A percentile compares a stretch with the other conserved stretches of the same genome.
phyloP scores from a whole-genome alignment of 2,329 filamentous ascomycete species.

The Fusarium sp. region DNA sequence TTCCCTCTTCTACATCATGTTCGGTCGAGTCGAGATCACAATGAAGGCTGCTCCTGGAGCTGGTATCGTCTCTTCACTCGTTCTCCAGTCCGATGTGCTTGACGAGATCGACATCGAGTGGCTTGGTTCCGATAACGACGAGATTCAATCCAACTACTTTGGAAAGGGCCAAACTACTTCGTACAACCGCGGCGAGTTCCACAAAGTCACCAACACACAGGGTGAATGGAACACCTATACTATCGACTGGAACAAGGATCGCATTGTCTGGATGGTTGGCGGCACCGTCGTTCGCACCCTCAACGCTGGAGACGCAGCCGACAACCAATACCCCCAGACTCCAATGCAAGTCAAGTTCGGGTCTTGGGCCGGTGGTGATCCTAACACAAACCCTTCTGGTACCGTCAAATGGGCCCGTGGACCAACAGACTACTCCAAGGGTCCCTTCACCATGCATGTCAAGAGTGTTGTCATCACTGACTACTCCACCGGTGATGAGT shows the following conservation, averaged over 20 bases:
- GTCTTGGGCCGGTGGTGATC: constrained; percentile 90
- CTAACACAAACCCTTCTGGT: constrained; percentile 76
- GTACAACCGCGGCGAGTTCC: constrained; percentile 90
- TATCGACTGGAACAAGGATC: constrained; percentile 88
- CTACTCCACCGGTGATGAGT: constrained; percentile 91
- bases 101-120: constrained; percentile 99
- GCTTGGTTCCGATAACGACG: constrained; percentile 79
- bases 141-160: constrained; percentile 98
- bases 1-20: constrained; percentile 99
- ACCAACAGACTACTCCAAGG: constrained; percentile 82
- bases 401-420: constrained; percentile 93
- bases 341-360: constrained; percentile 96
- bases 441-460: constrained; percentile 89
- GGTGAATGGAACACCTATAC: constrained; percentile 85
- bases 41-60: constrained; percentile 88
- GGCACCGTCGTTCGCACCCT: constrained; percentile 82
- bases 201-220: constrained; percentile 76
- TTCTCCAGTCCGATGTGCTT: constrained; percentile 89
- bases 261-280: constrained; percentile 89
- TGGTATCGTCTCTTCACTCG: constrained; percentile 92
- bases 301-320: constrained; percentile 73
- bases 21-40: constrained; percentile 87
- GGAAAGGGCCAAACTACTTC: constrained; percentile 86
- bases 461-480: constrained; percentile 82
- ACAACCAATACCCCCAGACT: constrained; percentile 88